A percentile compares a stretch with the other conserved stretches of the same genome.
Evolutionary conservation across 2,329 filamentous ascomycete genomes (phyloP).

Genomic region (Ophiostoma ips): DNA sequence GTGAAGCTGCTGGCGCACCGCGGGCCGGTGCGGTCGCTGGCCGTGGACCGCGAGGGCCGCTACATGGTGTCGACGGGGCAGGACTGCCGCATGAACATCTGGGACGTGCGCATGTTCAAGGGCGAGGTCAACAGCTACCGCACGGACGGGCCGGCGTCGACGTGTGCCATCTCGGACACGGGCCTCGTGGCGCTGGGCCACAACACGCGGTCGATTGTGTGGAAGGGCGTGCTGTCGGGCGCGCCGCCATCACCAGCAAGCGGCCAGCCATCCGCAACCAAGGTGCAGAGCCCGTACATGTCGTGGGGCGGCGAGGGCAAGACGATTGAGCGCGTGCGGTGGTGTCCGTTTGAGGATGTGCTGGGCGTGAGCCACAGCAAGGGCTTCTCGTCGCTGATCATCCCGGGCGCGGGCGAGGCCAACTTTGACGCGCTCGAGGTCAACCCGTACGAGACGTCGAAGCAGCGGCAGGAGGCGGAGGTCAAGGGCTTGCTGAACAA

Average conservation of each 20-base stretch:
- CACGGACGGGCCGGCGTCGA: conserved; percentile 67
- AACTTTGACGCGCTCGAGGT: conserved; percentile 90
- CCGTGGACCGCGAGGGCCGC: conserved; percentile 75
- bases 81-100: conserved; percentile 15
- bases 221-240: conserved; percentile 56
- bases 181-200: conserved; percentile 80
- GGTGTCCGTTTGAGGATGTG: conserved; percentile 93
- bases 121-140: conserved; percentile 76
- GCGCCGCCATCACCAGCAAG: conserved; percentile 55
- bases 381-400: conserved; percentile 79
- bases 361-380: conserved; percentile 65
- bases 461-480: conserved; percentile 85
- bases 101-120: conserved; percentile 36
- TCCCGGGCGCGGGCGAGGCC: conserved; percentile 90
- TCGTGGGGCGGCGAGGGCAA: conserved; percentile 79
- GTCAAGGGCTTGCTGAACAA: conserved; percentile 87
- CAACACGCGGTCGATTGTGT: conserved; percentile 79
- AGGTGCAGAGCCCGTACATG: conserved; percentile 83
- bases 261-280: conserved; percentile 55
- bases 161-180: conserved; percentile 76
- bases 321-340: conserved; percentile 64
- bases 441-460: conserved; percentile 88
- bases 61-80: conserved; percentile 27
- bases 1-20: conserved; percentile 85
- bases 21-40: conserved; percentile 74